phyloP scores from a whole-genome alignment of 345 rosid species.

The Corymbia maculata region DNA sequence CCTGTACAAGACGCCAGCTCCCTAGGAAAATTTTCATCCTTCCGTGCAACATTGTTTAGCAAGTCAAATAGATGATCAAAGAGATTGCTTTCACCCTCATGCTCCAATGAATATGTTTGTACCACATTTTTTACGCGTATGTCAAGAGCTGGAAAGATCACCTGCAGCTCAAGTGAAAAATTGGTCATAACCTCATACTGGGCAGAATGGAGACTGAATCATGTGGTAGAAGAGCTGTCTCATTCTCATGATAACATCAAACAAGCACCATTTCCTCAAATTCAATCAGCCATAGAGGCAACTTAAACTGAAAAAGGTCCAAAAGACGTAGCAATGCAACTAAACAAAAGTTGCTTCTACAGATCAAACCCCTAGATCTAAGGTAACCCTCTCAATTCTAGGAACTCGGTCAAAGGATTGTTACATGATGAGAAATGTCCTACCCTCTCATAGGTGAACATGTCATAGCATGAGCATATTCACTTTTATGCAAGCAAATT shows the following conservation, averaged over 20 bases:
- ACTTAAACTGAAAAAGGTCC: not conserved
- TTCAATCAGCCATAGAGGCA: not conserved
- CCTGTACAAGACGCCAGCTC: slow-evolving; percentile 55
- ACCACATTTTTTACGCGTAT: slow-evolving; percentile 60
- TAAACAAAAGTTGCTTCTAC: not conserved
- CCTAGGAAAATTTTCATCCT: slow-evolving; percentile 48
- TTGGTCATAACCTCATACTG: not conserved
- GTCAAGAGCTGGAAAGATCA: slow-evolving; percentile 60
- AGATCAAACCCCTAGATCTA: not conserved
- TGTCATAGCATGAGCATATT: not conserved
- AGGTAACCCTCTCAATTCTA: not conserved
- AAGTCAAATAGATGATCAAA: slow-evolving; percentile 45
- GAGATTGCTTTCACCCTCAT: slow-evolving; percentile 52
- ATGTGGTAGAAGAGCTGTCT: not conserved
- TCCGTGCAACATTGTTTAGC: slow-evolving; percentile 26
- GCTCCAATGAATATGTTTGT: slow-evolving; percentile 47
- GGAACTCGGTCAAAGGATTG: not conserved
- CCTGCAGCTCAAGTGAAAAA: slow-evolving; percentile 27
- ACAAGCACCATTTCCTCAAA: not conserved
- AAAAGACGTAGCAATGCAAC: not conserved
- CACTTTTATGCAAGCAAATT: not conserved
- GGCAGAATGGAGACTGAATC: not conserved
- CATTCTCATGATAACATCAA: not conserved
- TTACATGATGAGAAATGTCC: not conserved
- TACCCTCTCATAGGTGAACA: not conserved